phyloP scores from a whole-genome alignment of 2,329 filamentous ascomycete species.

The Pyrenophora teres region DNA sequence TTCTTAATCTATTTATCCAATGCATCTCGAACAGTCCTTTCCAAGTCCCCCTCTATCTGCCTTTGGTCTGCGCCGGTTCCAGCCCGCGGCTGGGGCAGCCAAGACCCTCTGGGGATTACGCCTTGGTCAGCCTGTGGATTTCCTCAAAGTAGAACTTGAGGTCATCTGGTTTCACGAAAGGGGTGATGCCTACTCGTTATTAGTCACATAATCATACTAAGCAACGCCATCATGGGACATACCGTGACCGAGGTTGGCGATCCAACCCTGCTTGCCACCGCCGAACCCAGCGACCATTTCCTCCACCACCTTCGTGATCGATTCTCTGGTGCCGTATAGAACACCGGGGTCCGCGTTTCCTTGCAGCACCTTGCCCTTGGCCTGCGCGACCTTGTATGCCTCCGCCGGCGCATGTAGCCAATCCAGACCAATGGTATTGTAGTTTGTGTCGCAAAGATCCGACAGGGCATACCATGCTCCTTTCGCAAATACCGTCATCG shows the following conservation, averaged over 20 bases:
- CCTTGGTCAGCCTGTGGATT: constrained; percentile 62
- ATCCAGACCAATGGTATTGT: constrained; percentile 92
- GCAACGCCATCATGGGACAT: constrained; percentile 43
- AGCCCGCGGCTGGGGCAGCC: neutral
- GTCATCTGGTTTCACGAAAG: constrained; percentile 90
- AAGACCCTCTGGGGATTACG: constrained; percentile 3
- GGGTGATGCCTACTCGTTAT: constrained; percentile 74
- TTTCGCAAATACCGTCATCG: constrained; percentile 98
- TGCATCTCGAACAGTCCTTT: no score
- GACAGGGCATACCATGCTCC: constrained; percentile 95
- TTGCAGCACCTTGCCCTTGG: constrained; percentile 79
- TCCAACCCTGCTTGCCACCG: constrained; percentile 88
- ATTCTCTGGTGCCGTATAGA: constrained; percentile 79
- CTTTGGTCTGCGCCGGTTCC: neutral
- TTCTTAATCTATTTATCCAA: no score
- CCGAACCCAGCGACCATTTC: constrained; percentile 86
- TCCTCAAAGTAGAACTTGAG: constrained; percentile 94
- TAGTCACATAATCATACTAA: constrained; percentile 11
- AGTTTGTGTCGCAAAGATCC: constrained; percentile 82
- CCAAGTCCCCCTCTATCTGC: no score
- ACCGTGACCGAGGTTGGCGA: constrained; percentile 95
- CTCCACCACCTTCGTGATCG: constrained; percentile 81
- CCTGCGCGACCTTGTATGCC: constrained; percentile 73
- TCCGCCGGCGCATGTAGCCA: constrained; percentile 91
- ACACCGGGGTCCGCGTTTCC: constrained; percentile 96